Evolutionary conservation across 345 rosid species (phyloP).

Genomic region (Corchorus olitorius): DNA sequence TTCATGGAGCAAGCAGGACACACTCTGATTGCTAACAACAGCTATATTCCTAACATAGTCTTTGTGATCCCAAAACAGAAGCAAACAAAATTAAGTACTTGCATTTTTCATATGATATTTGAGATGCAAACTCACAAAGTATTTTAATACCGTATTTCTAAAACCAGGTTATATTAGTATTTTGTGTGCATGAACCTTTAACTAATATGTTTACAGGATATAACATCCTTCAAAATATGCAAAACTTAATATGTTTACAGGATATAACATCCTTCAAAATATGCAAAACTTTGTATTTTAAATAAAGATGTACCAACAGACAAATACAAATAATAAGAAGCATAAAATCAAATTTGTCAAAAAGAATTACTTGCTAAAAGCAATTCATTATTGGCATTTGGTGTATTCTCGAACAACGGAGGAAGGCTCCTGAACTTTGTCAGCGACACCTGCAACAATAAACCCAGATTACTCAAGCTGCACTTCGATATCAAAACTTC

Average conservation of each 20-base stretch:
- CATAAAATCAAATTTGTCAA: not conserved
- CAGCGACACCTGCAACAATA: conserved; percentile 67
- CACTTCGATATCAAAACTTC: not conserved
- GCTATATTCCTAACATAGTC: not conserved
- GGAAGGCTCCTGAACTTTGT: conserved; percentile 83
- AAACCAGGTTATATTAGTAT: not conserved
- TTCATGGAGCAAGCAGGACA: not conserved
- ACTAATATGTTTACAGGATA: not conserved
- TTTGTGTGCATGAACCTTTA: not conserved
- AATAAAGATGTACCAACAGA: not conserved
- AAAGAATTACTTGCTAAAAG: conserved; percentile 66
- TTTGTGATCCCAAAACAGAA: not conserved
- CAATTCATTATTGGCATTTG: conserved; percentile 67
- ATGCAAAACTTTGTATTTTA: not conserved
- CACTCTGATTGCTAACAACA: not conserved
- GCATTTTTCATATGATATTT: not conserved
- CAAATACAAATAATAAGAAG: not conserved
- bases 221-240: not conserved
- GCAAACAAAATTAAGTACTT: not conserved
- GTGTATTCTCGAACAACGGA: conserved; percentile 77
- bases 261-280: not conserved
- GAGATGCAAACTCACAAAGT: not conserved
- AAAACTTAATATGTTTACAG: not conserved
- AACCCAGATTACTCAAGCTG: not conserved
- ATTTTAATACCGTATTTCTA: no score